Conservation (phyloP, 2,329 filamentous ascomycete species). For the Fusarium sp. region DNA sequence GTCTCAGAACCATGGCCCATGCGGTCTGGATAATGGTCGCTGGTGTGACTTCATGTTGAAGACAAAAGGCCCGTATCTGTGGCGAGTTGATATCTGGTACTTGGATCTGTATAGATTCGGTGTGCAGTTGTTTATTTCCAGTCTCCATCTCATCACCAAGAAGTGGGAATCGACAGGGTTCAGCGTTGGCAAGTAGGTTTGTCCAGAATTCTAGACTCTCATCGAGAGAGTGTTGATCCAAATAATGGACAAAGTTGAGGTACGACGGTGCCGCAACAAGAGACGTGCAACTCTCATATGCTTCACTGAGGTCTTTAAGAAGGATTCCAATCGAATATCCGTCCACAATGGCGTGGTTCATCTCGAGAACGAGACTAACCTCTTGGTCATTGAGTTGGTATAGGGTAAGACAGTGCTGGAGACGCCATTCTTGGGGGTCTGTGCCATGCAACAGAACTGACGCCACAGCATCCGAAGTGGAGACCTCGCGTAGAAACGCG, state of each 20-base stretch:
- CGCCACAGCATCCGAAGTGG: background rate
- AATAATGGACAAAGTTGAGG: background rate
- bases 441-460: background rate
- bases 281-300: background rate
- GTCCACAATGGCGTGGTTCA: slow-evolving; percentile 8
- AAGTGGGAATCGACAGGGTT: slow-evolving; percentile 11
- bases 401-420: slow-evolving; percentile 1
- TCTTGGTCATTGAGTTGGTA: background rate
- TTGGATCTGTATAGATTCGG: background rate
- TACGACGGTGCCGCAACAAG: background rate
- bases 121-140: background rate
- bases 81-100: background rate
- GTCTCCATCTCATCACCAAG: background rate
- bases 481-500: background rate
- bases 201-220: background rate
- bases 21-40: slow-evolving; percentile 1
- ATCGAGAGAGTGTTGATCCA: background rate
- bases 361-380: background rate
- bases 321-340: background rate
- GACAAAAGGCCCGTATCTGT: background rate
- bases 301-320: background rate
- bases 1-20: slow-evolving; percentile 3
- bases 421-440: background rate
- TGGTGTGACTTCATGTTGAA: background rate
- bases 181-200: background rate